A percentile compares a stretch with the other conserved stretches of the same genome.
These are phyloP conservation scores for Polyporus tsugae DNA, from an alignment of 1,284 basidiomycete species.

Conservation along the genomic window DNA sequence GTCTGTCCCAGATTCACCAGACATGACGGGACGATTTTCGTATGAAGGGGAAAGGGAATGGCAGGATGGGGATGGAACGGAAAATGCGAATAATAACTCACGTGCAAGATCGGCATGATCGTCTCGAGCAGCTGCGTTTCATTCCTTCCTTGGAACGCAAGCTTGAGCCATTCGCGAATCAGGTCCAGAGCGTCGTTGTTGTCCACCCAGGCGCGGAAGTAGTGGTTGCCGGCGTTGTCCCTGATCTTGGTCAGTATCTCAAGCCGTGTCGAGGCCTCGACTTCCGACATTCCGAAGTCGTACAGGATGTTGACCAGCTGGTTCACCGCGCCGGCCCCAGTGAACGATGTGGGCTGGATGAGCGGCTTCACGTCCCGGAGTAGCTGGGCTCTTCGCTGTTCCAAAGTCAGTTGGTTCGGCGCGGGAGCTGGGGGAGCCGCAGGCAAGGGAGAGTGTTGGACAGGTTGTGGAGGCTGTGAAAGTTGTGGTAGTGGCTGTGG, in stretches of 20 bases:
- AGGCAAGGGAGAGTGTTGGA: slow-evolving; percentile 14
- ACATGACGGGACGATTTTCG: neutral
- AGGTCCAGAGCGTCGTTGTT: slow-evolving; percentile 76
- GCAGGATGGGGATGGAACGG: neutral
- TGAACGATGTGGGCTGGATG: slow-evolving; percentile 63
- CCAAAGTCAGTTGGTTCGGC: slow-evolving; percentile 35
- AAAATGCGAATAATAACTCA: slow-evolving; percentile 47
- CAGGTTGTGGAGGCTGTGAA: neutral
- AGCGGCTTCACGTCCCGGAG: slow-evolving; percentile 57
- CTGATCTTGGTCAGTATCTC: slow-evolving; percentile 81
- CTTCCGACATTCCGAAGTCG: slow-evolving; percentile 66
- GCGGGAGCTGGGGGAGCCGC: slow-evolving; percentile 33
- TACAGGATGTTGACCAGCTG: slow-evolving; percentile 62
- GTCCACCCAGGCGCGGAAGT: slow-evolving; percentile 84
- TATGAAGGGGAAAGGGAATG: neutral
- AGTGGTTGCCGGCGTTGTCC: slow-evolving; percentile 83
- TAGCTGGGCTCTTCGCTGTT: slow-evolving; percentile 55
- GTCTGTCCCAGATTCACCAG: too few species aligned
- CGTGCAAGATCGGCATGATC: slow-evolving; percentile 84
- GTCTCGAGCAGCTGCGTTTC: slow-evolving; percentile 71
- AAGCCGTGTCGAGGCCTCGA: slow-evolving; percentile 65
- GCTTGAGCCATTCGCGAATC: slow-evolving; percentile 80
- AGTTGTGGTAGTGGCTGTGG: slow-evolving; percentile 4
- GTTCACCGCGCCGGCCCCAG: slow-evolving; percentile 72
- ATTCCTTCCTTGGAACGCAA: slow-evolving; percentile 61